These are phyloP conservation scores for Paecilomyces formosus DNA, from an alignment of 2,329 filamentous ascomycete species.

Conservation along the genomic window DNA sequence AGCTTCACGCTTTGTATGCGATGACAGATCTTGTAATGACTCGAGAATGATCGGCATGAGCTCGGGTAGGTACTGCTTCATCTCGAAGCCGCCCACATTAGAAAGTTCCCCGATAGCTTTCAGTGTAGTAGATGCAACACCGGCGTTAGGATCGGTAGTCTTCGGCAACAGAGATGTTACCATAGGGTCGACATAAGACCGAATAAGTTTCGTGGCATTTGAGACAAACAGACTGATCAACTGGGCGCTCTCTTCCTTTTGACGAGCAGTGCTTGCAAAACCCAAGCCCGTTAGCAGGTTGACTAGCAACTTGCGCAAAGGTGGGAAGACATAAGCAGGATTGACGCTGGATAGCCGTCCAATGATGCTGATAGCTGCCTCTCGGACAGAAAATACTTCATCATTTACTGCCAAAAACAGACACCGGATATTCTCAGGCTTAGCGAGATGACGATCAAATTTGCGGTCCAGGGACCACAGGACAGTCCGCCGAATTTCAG, in stretches of 20 bases:
- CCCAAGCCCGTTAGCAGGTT: constrained; percentile 95
- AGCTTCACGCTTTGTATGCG: constrained; percentile 80
- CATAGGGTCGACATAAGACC: constrained; percentile 95
- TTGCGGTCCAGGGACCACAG: constrained; percentile 82
- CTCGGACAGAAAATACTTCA: constrained; percentile 83
- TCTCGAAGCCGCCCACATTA: constrained; percentile 87
- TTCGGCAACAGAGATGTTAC: constrained; percentile 91
- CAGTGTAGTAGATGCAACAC: constrained; percentile 89
- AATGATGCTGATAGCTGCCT: constrained; percentile 93
- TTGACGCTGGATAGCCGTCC: constrained; percentile 86
- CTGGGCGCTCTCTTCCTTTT: constrained; percentile 94
- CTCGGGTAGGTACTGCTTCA: constrained; percentile 82
- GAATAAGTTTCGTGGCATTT: constrained; percentile 86
- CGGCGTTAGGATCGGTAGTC: constrained; percentile 73
- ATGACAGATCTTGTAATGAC: constrained; percentile 88
- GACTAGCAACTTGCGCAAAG: constrained; percentile 86
- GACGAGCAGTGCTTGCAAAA: constrained; percentile 86
- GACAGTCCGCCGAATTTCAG: constrained; percentile 82
- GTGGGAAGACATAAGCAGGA: constrained; percentile 95
- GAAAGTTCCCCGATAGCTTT: constrained; percentile 92
- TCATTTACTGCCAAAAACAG: constrained; percentile 95
- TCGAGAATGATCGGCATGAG: constrained; percentile 95
- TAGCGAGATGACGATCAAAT: constrained; percentile 93
- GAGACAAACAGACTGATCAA: constrained; percentile 87
- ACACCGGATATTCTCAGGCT: constrained; percentile 93